Evolutionary conservation across 345 rosid species (phyloP).

Genomic region (Eucalyptus cladocalyx): DNA sequence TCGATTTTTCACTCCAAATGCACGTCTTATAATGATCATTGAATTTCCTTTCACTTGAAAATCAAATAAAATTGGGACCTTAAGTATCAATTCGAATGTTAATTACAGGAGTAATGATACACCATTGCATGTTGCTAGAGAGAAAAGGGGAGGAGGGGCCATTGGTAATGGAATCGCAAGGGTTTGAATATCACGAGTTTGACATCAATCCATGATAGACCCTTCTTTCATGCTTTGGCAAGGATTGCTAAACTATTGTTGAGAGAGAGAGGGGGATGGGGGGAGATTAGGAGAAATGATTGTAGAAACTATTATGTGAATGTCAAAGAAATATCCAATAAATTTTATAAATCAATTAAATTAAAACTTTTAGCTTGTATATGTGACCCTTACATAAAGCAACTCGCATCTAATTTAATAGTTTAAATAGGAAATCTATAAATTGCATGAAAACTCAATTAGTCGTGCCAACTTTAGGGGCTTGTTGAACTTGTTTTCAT

Average conservation of each 20-base stretch:
- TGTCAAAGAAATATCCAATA: neutral
- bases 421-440: too few relatives aligned
- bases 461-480: neutral
- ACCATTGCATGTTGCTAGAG: neutral
- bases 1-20: accelerated
- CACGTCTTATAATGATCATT: neutral
- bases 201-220: neutral
- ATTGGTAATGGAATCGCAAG: neutral
- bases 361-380: neutral
- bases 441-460: neutral
- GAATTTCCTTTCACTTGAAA: neutral
- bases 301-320: neutral
- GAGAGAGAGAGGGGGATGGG: neutral
- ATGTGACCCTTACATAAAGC: neutral
- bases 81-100: neutral
- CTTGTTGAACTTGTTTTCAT: neutral
- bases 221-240: neutral
- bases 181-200: neutral
- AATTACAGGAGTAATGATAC: neutral
- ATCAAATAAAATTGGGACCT: neutral
- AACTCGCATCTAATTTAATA: neutral
- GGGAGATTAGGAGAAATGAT: too few relatives aligned
- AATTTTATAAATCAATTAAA: too few relatives aligned
- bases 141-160: neutral
- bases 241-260: neutral